These are phyloP conservation scores for Hura crepitans DNA, from an alignment of 441 rosid species.

Conservation along the genomic window DNA sequence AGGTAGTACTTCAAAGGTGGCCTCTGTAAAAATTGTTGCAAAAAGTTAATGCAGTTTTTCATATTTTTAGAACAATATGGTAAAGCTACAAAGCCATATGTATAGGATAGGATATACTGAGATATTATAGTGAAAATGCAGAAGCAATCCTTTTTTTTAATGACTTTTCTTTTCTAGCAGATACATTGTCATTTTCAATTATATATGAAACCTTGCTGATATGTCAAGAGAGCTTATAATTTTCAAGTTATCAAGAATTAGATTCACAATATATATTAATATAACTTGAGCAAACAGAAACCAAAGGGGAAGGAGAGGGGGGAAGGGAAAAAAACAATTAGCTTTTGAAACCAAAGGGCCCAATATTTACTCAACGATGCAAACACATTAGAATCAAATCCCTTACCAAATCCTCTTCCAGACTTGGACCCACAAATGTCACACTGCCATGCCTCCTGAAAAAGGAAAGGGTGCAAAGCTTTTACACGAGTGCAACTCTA, in stretches of 20 bases:
- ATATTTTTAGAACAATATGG: neutral
- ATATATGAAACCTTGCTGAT: neutral
- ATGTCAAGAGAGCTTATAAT: neutral
- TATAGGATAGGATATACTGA: neutral
- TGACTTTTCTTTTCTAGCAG: neutral
- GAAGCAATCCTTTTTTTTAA: neutral
- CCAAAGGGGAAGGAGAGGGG: neutral
- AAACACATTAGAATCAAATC: constrained; percentile 1
- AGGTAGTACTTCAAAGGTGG: constrained; percentile 92
- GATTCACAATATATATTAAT: neutral
- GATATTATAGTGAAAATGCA: neutral
- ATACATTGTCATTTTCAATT: neutral
- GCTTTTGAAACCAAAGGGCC: neutral
- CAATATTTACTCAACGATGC: neutral
- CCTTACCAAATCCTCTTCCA: constrained; percentile 98
- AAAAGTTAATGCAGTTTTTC: constrained; percentile 2
- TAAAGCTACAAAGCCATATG: neutral
- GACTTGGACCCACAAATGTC: constrained; percentile 87
- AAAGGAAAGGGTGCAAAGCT: neutral
- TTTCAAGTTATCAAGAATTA: neutral
- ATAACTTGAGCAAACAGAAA: neutral
- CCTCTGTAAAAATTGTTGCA: constrained; percentile 52
- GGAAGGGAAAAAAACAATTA: no score
- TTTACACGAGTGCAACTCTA: neutral
- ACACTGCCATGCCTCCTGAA: constrained; percentile 98